Conservation (phyloP, 2,329 filamentous ascomycete species). For the Aspergillus fischeri region DNA sequence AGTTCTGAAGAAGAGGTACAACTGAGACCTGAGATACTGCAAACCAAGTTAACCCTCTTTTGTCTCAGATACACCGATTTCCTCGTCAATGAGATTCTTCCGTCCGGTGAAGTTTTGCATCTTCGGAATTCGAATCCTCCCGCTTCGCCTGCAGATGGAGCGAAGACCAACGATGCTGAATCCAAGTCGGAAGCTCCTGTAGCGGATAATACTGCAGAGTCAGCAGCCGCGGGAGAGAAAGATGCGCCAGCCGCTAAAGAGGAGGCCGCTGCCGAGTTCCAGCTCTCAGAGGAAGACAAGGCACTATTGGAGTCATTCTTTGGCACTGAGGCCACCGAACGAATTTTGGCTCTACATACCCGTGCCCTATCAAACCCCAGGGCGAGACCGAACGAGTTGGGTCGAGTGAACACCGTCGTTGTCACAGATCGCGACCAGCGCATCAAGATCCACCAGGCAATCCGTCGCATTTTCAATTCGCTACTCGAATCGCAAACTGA, state of each 20-base stretch:
- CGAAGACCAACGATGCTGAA: constrained; percentile 8
- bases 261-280: constrained; percentile 21
- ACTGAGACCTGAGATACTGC: not conserved
- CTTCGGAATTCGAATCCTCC: constrained; percentile 50
- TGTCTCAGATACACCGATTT: constrained; percentile 78
- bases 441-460: constrained; percentile 59
- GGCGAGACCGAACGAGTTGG: constrained; percentile 54
- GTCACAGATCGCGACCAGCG: constrained; percentile 60
- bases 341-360: constrained; percentile 54
- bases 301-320: constrained; percentile 46
- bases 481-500: constrained; percentile 73
- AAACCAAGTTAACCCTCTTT: constrained; percentile 1
- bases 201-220: constrained; percentile 13
- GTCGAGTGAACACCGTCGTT: constrained; percentile 48
- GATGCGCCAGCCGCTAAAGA: constrained; percentile 11
- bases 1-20: constrained; percentile 62
- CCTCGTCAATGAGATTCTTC: constrained; percentile 80
- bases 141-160: constrained; percentile 7
- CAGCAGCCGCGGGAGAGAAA: constrained; percentile 8
- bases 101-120: constrained; percentile 71
- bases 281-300: constrained; percentile 44
- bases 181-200: constrained; percentile 5
- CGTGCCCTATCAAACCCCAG: constrained; percentile 51
- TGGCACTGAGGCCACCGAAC: constrained; percentile 45
- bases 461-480: constrained; percentile 76